Conservation (phyloP, 768 basidiomycete species). For the Suillus subluteus region DNA sequence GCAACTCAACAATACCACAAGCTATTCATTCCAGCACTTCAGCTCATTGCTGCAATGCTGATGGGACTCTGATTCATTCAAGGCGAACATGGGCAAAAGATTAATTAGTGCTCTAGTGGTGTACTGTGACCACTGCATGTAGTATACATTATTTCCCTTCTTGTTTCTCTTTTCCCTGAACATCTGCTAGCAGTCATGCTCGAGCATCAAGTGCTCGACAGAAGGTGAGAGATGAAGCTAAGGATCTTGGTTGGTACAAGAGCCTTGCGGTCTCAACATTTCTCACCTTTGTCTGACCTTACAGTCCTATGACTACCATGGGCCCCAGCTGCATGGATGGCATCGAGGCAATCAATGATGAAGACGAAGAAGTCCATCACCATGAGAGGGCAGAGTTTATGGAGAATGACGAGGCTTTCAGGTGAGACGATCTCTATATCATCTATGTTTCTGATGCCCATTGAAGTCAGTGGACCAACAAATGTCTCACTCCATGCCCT, state of each 20-base stretch:
- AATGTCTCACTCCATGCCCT: not conserved
- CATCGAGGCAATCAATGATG: not conserved
- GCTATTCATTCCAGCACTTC: no score
- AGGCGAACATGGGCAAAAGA: no score
- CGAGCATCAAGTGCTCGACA: not conserved
- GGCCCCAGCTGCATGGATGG: constrained; percentile 1
- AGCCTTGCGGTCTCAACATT: not conserved
- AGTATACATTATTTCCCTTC: constrained; percentile 1
- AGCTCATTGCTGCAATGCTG: no score
- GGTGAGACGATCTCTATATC: constrained; percentile 6
- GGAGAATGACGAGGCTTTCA: constrained; percentile 1
- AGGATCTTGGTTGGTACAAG: not conserved
- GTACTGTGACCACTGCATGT: not conserved
- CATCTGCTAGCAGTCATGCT: not conserved
- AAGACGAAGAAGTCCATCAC: constrained; percentile 1
- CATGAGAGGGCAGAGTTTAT: no score
- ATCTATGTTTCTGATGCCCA: constrained; percentile 1
- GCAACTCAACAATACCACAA: no score
- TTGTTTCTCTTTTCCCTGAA: not conserved
- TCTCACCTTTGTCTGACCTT: constrained; percentile 3
- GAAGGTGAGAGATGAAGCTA: not conserved
- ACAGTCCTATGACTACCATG: not conserved
- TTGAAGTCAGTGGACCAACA: not conserved
- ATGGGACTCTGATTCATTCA: no score
- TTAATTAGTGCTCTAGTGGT: not conserved